Percentiles rank a stretch among this genome's conserved stretches.
Conservation (phyloP, 768 basidiomycete genomes). For the Mycena epipterygia region DNA sequence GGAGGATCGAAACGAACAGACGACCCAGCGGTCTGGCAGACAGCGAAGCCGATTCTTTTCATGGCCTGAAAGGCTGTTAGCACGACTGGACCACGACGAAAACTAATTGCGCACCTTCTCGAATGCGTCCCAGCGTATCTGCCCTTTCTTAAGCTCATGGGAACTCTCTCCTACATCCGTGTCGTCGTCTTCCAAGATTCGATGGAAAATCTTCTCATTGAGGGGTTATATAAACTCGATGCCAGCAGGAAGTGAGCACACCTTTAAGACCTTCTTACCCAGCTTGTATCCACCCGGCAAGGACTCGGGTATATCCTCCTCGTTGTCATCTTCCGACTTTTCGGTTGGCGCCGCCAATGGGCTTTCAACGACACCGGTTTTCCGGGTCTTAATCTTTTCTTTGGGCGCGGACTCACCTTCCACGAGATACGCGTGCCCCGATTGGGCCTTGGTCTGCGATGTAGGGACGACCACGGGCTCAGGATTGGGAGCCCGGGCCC, state of each 20-base stretch:
- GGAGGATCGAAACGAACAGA: constrained; percentile 27
- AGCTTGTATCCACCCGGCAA: constrained; percentile 8
- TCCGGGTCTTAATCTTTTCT: background rate
- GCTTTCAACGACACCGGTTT: too few relatives aligned
- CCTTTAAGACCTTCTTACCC: constrained; percentile 14
- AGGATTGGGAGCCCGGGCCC: background rate
- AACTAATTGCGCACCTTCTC: background rate
- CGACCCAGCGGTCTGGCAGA: constrained; percentile 20
- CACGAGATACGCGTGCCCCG: background rate
- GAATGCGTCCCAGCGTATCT: constrained; percentile 18
- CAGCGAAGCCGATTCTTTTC: constrained; percentile 17
- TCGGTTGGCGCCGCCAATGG: background rate
- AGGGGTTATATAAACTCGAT: background rate
- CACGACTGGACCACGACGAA: too few relatives aligned
- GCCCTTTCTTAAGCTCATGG: background rate
- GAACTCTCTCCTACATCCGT: background rate
- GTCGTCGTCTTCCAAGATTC: constrained; percentile 1
- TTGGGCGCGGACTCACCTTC: background rate
- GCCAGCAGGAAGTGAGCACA: background rate
- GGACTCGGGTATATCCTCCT: background rate
- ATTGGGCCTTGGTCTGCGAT: background rate
- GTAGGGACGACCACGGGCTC: background rate
- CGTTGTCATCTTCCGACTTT: background rate
- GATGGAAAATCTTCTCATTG: constrained; percentile 20
- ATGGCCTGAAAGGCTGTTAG: constrained; percentile 12